phyloP scores from a whole-genome alignment of 2,329 filamentous ascomycete genomes.

The Neofusicoccum kwambonambiense region DNA sequence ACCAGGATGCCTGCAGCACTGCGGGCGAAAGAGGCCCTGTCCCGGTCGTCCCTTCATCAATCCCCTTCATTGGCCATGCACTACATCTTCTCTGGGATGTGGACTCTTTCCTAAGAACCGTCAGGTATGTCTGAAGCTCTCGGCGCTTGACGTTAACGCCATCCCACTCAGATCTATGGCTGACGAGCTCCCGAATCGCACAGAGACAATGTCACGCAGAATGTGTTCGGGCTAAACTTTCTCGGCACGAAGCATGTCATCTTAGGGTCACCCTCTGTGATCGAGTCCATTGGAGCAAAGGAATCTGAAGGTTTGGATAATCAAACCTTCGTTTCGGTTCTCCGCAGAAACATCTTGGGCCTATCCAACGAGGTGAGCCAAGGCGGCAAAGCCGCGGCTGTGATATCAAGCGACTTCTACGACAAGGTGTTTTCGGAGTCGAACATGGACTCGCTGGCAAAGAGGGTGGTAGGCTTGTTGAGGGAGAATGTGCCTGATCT shows the following conservation, averaged over 20 bases:
- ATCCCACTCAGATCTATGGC: constrained; percentile 16
- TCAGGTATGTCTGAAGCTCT: constrained; percentile 34
- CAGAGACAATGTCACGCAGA: constrained; percentile 13
- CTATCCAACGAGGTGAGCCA: not conserved
- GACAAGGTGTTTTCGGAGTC: constrained; percentile 50
- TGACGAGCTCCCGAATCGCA: constrained; percentile 11
- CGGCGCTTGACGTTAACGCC: not conserved
- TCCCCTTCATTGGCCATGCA: constrained; percentile 58
- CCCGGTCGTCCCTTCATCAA: constrained; percentile 57
- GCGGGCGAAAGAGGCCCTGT: constrained; percentile 39
- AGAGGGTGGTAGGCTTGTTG: constrained; percentile 38
- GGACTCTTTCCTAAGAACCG: constrained; percentile 43
- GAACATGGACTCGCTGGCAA: constrained; percentile 44
- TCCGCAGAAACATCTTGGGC: constrained; percentile 11
- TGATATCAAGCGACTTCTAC: constrained; percentile 27
- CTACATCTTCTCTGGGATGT: constrained; percentile 49
- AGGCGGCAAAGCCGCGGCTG: not conserved
- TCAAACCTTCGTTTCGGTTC: not conserved
- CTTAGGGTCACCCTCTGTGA: not conserved
- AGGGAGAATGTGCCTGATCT: constrained; percentile 53
- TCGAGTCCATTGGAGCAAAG: not conserved
- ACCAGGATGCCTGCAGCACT: constrained; percentile 28
- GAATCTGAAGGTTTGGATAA: not conserved
- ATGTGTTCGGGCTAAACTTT: constrained; percentile 3
- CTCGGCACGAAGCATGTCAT: constrained; percentile 21